Percentiles rank a stretch among this genome's conserved stretches.
phyloP scores from a whole-genome alignment of 805 yeast species.

The Sporopachydermia lactativora region DNA sequence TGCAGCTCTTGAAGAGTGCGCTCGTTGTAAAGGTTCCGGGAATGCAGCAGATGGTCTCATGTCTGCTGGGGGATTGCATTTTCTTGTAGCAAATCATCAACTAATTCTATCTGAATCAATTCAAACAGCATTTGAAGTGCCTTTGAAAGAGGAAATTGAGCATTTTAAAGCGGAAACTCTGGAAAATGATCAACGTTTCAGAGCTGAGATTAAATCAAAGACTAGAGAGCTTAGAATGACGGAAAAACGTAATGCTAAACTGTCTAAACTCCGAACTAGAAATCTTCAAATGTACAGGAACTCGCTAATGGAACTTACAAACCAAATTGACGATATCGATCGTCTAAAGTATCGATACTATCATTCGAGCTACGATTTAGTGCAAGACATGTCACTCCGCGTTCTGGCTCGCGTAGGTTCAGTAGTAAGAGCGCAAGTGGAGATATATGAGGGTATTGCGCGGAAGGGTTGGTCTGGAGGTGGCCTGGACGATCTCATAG shows the following conservation, averaged over 20 bases:
- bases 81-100: slow-evolving; percentile 63
- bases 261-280: slow-evolving; percentile 46
- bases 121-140: slow-evolving; percentile 38
- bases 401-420: slow-evolving; percentile 45
- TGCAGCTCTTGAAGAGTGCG: slow-evolving; percentile 47
- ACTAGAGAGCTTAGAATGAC: slow-evolving; percentile 38
- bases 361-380: slow-evolving; percentile 43
- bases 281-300: slow-evolving; percentile 55
- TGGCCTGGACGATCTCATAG: slow-evolving; percentile 58
- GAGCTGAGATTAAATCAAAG: slow-evolving; percentile 35
- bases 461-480: slow-evolving; percentile 82
- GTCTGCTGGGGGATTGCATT: slow-evolving; percentile 66
- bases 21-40: slow-evolving; percentile 49
- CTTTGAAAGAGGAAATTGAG: slow-evolving; percentile 31
- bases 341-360: slow-evolving; percentile 62
- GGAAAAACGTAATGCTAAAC: slow-evolving; percentile 45
- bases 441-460: slow-evolving; percentile 68
- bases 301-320: slow-evolving; percentile 52
- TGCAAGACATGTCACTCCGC: slow-evolving; percentile 44
- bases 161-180: slow-evolving; percentile 30
- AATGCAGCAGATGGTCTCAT: slow-evolving; percentile 46
- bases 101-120: slow-evolving; percentile 50
- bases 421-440: slow-evolving; percentile 65
- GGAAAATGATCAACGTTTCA: slow-evolving; percentile 38
- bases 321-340: slow-evolving; percentile 70